Evolutionary conservation across 2,329 filamentous ascomycete genomes (phyloP).

Genomic region (Scytalidium sp.): DNA sequence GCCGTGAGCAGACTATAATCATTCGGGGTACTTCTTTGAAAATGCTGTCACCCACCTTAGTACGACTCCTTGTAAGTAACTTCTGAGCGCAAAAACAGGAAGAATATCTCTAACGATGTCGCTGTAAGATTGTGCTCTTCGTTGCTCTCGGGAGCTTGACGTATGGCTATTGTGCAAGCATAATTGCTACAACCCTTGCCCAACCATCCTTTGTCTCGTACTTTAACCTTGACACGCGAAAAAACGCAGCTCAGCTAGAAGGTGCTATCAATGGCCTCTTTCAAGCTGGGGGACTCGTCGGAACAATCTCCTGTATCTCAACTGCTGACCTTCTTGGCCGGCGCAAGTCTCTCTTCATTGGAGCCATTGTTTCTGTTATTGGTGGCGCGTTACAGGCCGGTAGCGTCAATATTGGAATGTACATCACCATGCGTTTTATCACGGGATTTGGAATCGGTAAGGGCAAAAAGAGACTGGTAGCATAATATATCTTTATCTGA

Average conservation of each 20-base stretch:
- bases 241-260: constrained; percentile 37
- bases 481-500: constrained; percentile 81
- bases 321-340: constrained; percentile 28
- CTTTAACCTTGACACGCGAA: constrained; percentile 33
- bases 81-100: no score
- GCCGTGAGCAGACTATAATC: no score
- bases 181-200: constrained; percentile 41
- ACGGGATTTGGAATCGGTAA: constrained; percentile 44
- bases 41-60: no score
- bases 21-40: no score
- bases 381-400: constrained; percentile 28
- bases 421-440: constrained; percentile 44
- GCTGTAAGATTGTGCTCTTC: no score
- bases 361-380: constrained; percentile 21
- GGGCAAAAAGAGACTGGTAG: no score
- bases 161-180: no score
- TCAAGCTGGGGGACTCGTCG: constrained; percentile 33
- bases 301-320: constrained; percentile 28
- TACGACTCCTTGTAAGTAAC: no score
- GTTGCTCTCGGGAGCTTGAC: no score
- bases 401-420: constrained; percentile 32
- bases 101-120: no score
- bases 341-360: constrained; percentile 24
- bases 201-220: constrained; percentile 42
- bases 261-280: constrained; percentile 43